phyloP scores from a whole-genome alignment of 306 rosid genomes.

The Vachellia pachyceras region DNA sequence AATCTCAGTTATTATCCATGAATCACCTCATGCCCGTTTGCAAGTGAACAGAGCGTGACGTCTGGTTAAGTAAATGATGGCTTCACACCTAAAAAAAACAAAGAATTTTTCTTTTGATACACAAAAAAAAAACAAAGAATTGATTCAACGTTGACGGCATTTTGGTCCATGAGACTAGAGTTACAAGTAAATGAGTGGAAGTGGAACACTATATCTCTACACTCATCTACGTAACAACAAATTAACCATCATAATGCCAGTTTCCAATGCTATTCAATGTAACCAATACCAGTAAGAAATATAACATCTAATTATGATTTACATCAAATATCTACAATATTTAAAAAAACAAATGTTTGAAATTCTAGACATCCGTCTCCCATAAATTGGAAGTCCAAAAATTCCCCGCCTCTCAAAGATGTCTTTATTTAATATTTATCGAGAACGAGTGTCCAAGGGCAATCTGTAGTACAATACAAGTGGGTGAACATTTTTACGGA shows the following conservation, averaged over 20 bases:
- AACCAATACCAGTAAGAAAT: background rate
- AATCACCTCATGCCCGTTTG: too few relatives aligned
- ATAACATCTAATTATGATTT: background rate
- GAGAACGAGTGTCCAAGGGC: constrained; percentile 33
- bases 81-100: too few relatives aligned
- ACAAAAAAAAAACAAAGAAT: too few relatives aligned
- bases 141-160: background rate
- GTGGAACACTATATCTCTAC: too few relatives aligned
- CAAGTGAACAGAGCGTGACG: background rate
- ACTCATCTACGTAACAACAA: background rate
- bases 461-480: constrained; percentile 54
- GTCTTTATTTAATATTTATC: constrained; percentile 37
- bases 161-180: background rate
- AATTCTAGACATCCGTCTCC: background rate
- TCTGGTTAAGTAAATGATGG: background rate
- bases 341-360: background rate
- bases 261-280: background rate
- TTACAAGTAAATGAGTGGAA: background rate
- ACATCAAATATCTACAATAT: background rate
- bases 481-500: constrained; percentile 23
- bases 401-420: background rate
- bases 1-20: too few relatives aligned
- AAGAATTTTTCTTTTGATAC: too few relatives aligned
- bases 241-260: background rate
- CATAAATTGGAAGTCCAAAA: constrained; percentile 8